These are phyloP conservation scores for Dalbergia cochinchinensis DNA, from an alignment of 306 rosid species.

Conservation along the genomic window DNA sequence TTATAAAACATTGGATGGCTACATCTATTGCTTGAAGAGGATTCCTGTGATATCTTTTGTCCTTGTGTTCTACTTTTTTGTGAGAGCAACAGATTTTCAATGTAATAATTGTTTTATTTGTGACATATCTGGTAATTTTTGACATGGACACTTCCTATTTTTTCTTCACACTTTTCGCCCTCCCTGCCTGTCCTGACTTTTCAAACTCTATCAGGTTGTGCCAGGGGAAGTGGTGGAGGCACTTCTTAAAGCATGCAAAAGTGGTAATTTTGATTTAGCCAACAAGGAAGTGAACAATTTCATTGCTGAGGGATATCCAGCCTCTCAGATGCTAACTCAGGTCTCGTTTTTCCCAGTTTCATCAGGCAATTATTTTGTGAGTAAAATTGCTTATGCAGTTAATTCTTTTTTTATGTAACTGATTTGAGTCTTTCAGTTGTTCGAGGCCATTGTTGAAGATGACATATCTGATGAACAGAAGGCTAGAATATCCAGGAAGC, in stretches of 20 bases:
- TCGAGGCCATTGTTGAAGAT: conserved; percentile 76
- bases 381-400: background rate
- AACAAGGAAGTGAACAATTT: conserved; percentile 88
- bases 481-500: conserved; percentile 84
- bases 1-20: conserved; percentile 33
- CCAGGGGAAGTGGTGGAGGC: conserved; percentile 66
- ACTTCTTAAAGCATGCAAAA: conserved; percentile 72
- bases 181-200: conserved; percentile 28
- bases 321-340: conserved; percentile 86
- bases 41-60: conserved; percentile 2
- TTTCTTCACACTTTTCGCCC: background rate
- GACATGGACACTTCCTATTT: background rate
- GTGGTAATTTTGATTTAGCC: conserved; percentile 90
- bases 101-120: conserved; percentile 7
- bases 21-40: conserved; percentile 31
- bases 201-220: conserved; percentile 63
- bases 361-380: conserved; percentile 16
- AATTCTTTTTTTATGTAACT: background rate
- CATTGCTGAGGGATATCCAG: conserved; percentile 97
- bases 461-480: conserved; percentile 90
- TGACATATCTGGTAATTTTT: conserved; percentile 17
- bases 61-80: conserved; percentile 14
- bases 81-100: conserved; percentile 1
- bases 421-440: conserved; percentile 58
- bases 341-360: conserved; percentile 46